Base-by-base conservation (phyloP, 2,329 filamentous ascomycete genomes). In the Calonectria fujianensis region DNA sequence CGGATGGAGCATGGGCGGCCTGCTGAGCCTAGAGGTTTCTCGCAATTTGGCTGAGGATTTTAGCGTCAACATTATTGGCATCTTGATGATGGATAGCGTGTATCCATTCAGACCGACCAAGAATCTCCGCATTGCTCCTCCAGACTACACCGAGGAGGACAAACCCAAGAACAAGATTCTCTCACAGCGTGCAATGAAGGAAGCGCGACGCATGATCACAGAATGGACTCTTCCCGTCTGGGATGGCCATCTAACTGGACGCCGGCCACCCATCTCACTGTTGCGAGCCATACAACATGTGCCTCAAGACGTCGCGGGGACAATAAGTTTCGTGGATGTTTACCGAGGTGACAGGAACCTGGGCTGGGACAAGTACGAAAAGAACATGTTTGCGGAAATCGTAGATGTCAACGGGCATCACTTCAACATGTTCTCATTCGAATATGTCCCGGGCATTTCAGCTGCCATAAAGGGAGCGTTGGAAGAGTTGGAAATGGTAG, bases 1-100 rank as follows among this genome's bases (percentile, higher is more conserved):
- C 3, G 90, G 90, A 4, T 91, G 90, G 90, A 90, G 89, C 5
- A 79, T 91, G 5, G 90, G 90, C 16, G 90, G 90, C 0, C 79
- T 89, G 54, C 78, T 91, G 20, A 86, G 89, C 9, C 83, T 91
- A 16, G 88, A 91, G 78, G 84, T 91, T 65, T 86, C 89, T 8
- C 82, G 85, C 66, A 82, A 87, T 74, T 81, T 91, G 10, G 83
- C 82, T 11, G 82, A 82, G 10, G 84, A 86, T 18, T 70, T 75
- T 0, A 74, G 76, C 16, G 81, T 90, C 31, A 83, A 82, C 1
- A 84, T 91, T 13, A 76, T 86, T 0, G 90, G 90, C 18, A 86
- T 91, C 61, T 79, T 91, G 73, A 87, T 91, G 84, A 82, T 91
- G 24, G 90, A 92, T 79, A 89, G 86, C 61, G 82, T 89, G 16